Percentiles rank a stretch among this genome's conserved stretches.
Conservation (phyloP, 202 grass and related monocot genomes). For the Schoenoplectus triqueter region DNA sequence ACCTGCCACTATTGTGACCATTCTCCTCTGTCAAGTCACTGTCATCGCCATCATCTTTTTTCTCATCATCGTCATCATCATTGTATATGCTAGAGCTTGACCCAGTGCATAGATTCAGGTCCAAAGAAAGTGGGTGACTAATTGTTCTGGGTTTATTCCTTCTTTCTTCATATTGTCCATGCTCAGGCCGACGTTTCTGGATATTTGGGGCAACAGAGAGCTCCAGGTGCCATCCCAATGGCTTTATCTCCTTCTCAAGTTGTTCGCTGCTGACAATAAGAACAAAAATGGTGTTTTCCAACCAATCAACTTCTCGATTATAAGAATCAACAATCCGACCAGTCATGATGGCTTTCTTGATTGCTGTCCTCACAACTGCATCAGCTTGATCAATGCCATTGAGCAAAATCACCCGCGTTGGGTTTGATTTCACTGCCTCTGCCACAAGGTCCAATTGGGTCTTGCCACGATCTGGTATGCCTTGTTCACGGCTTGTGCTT, state of each 20-base stretch:
- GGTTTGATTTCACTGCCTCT: slow-evolving; percentile 58
- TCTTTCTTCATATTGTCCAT: slow-evolving; percentile 30
- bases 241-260: slow-evolving; percentile 1
- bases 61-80: slow-evolving; percentile 39
- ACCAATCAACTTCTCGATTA: slow-evolving; percentile 53
- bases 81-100: slow-evolving; percentile 36
- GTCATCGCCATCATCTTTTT: slow-evolving; percentile 49
- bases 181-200: slow-evolving; percentile 48
- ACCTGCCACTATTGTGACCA: slow-evolving; percentile 45
- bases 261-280: slow-evolving; percentile 44
- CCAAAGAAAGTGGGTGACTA: slow-evolving; percentile 48
- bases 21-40: slow-evolving; percentile 81
- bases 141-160: slow-evolving; percentile 45
- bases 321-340: slow-evolving; percentile 64
- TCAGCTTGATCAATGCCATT: slow-evolving; percentile 64
- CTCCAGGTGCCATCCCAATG: slow-evolving; percentile 54
- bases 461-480: slow-evolving; percentile 43
- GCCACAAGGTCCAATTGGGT: slow-evolving; percentile 57
- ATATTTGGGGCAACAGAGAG: slow-evolving; percentile 38
- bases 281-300: slow-evolving; percentile 67
- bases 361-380: slow-evolving; percentile 34
- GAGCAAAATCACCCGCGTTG: slow-evolving; percentile 69
- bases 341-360: slow-evolving; percentile 55
- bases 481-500: slow-evolving; percentile 42
- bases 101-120: slow-evolving; percentile 68